Base-by-base conservation (phyloP, 371 early-diverging fungal species). In the Rhizopus microsporus region DNA sequence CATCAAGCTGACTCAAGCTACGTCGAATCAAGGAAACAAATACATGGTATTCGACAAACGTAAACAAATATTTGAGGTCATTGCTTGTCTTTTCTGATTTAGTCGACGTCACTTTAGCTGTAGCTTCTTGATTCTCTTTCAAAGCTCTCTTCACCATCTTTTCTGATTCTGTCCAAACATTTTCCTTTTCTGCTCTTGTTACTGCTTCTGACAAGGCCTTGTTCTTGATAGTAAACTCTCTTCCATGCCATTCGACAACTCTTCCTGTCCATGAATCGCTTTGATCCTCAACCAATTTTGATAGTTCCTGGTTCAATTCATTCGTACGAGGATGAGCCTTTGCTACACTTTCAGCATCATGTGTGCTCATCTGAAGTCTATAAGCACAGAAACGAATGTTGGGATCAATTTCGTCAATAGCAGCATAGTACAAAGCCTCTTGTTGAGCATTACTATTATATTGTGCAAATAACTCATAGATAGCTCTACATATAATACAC, bases 331-430 rank as follows among this genome's bases (percentile, higher is more conserved):
- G 42, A 38, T 44, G 23, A 9, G 40, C 13, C 1, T 12, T 30
- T 10, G 87, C 74, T 13, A 89, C 56, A 33, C 69, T 73, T 16
- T 79, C 77, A 7, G 87, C 72, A 56, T 83, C 77, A 12, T 75
- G 78, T 29, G 72, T 54, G 40, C 56, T 69, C 29, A 86, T 48
- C 33, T 83, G 84, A 39, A 91, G 77, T 34, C 84, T 82, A 66
- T 90, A 92, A 9, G 86, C 89, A 64, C 91, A 92, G 71, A 84
- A 92, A 38, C 90, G 85, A 62, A 93, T 87, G 65, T 83, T 88
- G 57, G 92, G 92, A 48, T 91, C 93, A 54, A 92, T 85, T 7
- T 77, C 83, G 62, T 92, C 92, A 43, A 92, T 83, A 0, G 87
- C 83, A 12, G 86, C 69, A 51, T 86, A 88, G 56, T 84, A 85